Base-by-base conservation (phyloP, 768 basidiomycete species). In the Mycena crocata region DNA sequence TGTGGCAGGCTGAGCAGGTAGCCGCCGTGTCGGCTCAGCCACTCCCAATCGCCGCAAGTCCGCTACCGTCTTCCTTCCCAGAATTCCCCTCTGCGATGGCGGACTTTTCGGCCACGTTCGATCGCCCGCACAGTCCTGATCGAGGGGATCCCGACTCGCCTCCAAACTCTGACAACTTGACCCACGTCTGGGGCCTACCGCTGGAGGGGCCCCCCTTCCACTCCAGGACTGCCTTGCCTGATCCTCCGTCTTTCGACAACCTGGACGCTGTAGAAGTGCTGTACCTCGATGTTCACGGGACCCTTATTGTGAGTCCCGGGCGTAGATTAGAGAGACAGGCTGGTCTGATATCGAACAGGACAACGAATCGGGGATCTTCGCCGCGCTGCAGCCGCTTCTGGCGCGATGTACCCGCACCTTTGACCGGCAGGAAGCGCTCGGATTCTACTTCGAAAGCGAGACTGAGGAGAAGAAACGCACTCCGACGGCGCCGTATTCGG, bases 401-500 rank as follows among this genome's bases (percentile, higher is more conserved):
- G 42, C 26, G 10, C 49, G 28, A 2, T 58, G 30, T n/a, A 4
- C 57, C 0, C 24, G 21, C 17, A 24, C 39, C 23, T 46, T 65
- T n/a, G 42, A 52, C 1, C 40, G 50, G 1, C 10, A 34, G 6
- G 64, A 65, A 19, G 57, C 64, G 2, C 50, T 58, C 32, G 23
- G 57, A 2, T 46, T 57, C n/a, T 65, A 65, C n/a, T 52, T 59
- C 8, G 64, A 65, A 19, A 28, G 24, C 34, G 64, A 65, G 39
- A 24, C 10, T 26, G 64, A 58, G 19, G 26, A 32, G 19, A 56
- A 63, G 34, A 24, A n/a, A 26, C 44, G 62, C 24, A n/a, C 23
- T 1, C 62, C 62, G 0, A n/a, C 14, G 1, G 17, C 37, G 12
- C 52, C 44, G 2, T 63, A 63, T 23, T 37, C 32, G 23, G 6